phyloP scores from a whole-genome alignment of 2,329 filamentous ascomycete genomes.

The Scedosporium boydii region DNA sequence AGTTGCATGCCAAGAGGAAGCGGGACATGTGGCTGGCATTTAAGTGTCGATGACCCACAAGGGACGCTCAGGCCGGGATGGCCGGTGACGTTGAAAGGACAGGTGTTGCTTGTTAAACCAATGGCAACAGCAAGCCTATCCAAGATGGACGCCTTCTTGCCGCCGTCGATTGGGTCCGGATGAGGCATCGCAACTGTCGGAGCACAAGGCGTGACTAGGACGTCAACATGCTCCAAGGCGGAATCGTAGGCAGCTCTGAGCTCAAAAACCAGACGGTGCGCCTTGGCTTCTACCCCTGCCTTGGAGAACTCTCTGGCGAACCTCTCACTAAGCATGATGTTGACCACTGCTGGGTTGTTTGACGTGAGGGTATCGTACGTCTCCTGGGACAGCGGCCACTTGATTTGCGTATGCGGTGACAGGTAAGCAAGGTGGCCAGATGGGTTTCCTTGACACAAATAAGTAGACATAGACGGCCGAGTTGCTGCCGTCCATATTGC shows the following conservation, averaged over 20 bases:
- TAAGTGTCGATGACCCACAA: conserved; percentile 16
- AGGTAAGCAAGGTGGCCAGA: conserved; percentile 23
- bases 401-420: conserved; percentile 21
- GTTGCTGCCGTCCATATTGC: conserved; percentile 37
- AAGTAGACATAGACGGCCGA: conserved; percentile 21
- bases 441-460: conserved; percentile 20
- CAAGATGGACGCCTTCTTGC: conserved; percentile 14
- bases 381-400: conserved; percentile 28
- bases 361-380: conserved; percentile 30
- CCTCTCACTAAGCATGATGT: conserved; percentile 32
- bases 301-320: conserved; percentile 17
- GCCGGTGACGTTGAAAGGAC: conserved; percentile 38
- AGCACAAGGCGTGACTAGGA: conserved; percentile 39
- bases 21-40: conserved; percentile 8
- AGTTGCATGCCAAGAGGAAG: conserved; percentile 22
- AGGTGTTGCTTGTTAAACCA: conserved; percentile 34
- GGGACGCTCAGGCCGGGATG: conserved; percentile 39
- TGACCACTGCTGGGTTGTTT: conserved; percentile 34
- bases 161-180: conserved; percentile 17
- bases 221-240: conserved; percentile 32
- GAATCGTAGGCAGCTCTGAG: conserved; percentile 36
- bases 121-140: conserved; percentile 32
- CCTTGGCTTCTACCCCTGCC: conserved; percentile 29
- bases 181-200: conserved; percentile 32
- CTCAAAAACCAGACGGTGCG: conserved; percentile 34